Evolutionary conservation across 2,329 filamentous ascomycete genomes (phyloP), one percentile per base, ranked within the genome.

Genomic region (Graphium sp.): DNA sequence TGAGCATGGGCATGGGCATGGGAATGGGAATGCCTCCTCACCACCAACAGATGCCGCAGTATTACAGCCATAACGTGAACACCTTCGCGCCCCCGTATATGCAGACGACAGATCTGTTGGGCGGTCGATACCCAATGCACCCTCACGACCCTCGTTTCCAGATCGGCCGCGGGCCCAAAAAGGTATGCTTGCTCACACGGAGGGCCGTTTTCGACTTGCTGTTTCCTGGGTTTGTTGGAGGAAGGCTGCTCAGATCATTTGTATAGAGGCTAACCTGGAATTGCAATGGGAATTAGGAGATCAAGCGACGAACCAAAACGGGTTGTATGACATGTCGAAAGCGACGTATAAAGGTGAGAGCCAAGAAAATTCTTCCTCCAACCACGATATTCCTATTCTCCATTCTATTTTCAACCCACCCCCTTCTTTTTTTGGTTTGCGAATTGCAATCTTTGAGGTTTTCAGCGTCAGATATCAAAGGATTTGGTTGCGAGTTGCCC

Each of bases 291-390:
- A n/a, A 31, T 16, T 45, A 72, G 66, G 66, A 72, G 45, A 72
- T 72, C 42, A 72, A 71, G 46, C 60, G 66, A 35, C 60, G 66
- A 39, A 72, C 66, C 26, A 72, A 72, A 46, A 72, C 66, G 2
- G 66, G 66, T n/a, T 72, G 66, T 38, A 47, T 72, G 45, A 72
- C 66, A 24, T 72, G 66, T 47, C 62, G 66, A 32, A 70, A 69
- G 42, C 58, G 66, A 39, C 56, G 66, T 39, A 71, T 72, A 45
- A 72, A 72, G 66, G 66, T 71, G 49, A n/a, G n/a, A n/a, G n/a
- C n/a, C n/a, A n/a, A n/a, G n/a, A n/a, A n/a, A n/a, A n/a, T n/a
- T n/a, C n/a, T n/a, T n/a, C n/a, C n/a, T n/a, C n/a, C n/a, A n/a
- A n/a, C n/a, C n/a, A n/a, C n/a, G n/a, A n/a, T n/a, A n/a, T n/a